phyloP scores from a whole-genome alignment of 2,329 filamentous ascomycete species.

The Albophoma yamanashiensis region DNA sequence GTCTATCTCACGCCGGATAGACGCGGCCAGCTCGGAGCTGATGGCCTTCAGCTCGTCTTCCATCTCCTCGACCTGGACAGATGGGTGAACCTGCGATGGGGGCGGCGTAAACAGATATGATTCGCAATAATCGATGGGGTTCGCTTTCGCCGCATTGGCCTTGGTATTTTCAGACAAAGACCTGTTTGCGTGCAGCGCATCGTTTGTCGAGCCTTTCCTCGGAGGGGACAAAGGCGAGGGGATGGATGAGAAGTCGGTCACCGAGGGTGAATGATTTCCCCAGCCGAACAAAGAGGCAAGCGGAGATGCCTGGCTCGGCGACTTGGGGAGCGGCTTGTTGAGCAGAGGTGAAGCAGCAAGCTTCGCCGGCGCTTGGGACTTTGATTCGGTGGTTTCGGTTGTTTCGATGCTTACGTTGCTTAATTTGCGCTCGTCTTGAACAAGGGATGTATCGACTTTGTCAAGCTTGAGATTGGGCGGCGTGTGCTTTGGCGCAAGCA shows the following conservation, averaged over 20 bases:
- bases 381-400: constrained; percentile 8
- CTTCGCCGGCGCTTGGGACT: constrained; percentile 16
- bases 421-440: constrained; percentile 14
- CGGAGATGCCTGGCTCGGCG: constrained; percentile 36
- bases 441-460: constrained; percentile 23
- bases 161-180: constrained; percentile 24
- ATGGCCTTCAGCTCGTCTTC: constrained; percentile 92
- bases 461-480: constrained; percentile 43
- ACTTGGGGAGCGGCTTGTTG: constrained; percentile 45
- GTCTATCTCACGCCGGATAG: constrained; percentile 92
- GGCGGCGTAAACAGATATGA: constrained; percentile 40
- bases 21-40: constrained; percentile 82
- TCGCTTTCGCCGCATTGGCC: constrained; percentile 29
- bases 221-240: constrained; percentile 40
- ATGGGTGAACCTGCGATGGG: constrained; percentile 23
- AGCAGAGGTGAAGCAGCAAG: constrained; percentile 25
- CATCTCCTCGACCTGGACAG: constrained; percentile 66
- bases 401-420: constrained; percentile 5
- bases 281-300: constrained; percentile 45
- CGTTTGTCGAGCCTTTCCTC: constrained; percentile 22
- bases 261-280: constrained; percentile 33
- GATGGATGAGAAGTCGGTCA: constrained; percentile 41
- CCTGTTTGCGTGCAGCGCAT: constrained; percentile 14
- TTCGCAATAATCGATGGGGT: constrained; percentile 38
- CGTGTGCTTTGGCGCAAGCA: constrained; percentile 37